These are phyloP conservation scores for Chlorella ohadii DNA, from an alignment of 139 green algal genomes.

Conservation along the genomic window DNA sequence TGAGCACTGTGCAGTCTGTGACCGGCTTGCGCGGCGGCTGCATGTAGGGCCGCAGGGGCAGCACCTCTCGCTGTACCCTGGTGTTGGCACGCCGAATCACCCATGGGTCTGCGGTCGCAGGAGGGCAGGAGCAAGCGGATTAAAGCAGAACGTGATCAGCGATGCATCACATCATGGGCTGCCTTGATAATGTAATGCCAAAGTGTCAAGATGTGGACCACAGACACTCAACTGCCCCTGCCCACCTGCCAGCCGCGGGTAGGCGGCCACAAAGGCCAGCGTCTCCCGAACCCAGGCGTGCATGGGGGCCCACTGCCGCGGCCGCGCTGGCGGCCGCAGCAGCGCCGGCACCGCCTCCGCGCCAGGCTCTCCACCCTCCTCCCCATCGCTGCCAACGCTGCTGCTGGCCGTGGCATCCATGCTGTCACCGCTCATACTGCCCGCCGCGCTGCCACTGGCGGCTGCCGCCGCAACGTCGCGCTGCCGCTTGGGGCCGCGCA, in stretches of 20 bases:
- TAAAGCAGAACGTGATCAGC: no score
- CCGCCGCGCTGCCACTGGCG: no score
- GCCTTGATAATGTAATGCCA: no score
- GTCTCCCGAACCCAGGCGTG: slow-evolving; percentile 33
- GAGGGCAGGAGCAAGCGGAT: background rate
- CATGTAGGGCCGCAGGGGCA: slow-evolving; percentile 48
- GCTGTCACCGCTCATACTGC: no score
- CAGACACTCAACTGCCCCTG: background rate
- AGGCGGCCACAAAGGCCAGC: slow-evolving; percentile 24
- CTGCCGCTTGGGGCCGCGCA: no score
- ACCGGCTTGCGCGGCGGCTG: slow-evolving; percentile 5
- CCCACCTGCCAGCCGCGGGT: slow-evolving; percentile 30
- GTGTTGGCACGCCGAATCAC: background rate
- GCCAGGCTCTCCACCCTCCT: background rate
- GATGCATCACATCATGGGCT: no score
- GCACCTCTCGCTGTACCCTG: slow-evolving; percentile 7
- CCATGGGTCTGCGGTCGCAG: background rate
- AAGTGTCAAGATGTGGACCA: no score
- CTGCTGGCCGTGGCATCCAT: no score
- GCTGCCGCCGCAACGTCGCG: no score
- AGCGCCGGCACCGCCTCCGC: background rate
- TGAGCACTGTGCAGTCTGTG: background rate
- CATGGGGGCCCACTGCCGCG: background rate
- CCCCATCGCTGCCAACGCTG: background rate
- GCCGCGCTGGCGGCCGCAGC: background rate